A percentile compares a stretch with the other conserved stretches of the same genome.
These are phyloP conservation scores for Fraxinus nigra DNA, from an alignment of 305 asterid species.

Conservation along the genomic window DNA sequence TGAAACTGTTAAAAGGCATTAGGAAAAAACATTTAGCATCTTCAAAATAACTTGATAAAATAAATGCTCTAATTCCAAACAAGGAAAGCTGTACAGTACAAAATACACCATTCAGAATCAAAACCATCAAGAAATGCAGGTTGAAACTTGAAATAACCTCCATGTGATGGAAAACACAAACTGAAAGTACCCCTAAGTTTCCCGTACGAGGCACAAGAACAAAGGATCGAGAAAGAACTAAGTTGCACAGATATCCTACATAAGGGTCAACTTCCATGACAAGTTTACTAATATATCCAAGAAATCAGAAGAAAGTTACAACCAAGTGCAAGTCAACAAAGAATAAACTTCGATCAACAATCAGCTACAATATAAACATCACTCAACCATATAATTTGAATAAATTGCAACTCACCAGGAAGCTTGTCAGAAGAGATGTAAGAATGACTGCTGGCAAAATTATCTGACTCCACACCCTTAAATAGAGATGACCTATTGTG, in stretches of 20 bases:
- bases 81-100: neutral
- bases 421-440: slow-evolving; percentile 43
- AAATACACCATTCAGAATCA: neutral
- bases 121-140: neutral
- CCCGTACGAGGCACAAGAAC: neutral
- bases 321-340: neutral
- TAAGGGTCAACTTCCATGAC: neutral
- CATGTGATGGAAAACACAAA: neutral
- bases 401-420: slow-evolving; percentile 47
- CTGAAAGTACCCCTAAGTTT: neutral
- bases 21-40: slow-evolving; percentile 1
- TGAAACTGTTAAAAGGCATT: slow-evolving; percentile 50
- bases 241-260: neutral
- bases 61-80: slow-evolving; percentile 4
- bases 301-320: neutral
- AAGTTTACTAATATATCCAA: neutral
- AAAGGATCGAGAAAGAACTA: neutral
- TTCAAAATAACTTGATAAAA: neutral
- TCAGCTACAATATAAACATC: neutral
- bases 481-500: slow-evolving; percentile 49
- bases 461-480: slow-evolving; percentile 46
- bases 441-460: slow-evolving; percentile 42
- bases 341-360: neutral
- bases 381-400: neutral
- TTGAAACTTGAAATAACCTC: neutral